Conservation (phyloP, 306 rosid species). For the Aeschynomene evenia region DNA sequence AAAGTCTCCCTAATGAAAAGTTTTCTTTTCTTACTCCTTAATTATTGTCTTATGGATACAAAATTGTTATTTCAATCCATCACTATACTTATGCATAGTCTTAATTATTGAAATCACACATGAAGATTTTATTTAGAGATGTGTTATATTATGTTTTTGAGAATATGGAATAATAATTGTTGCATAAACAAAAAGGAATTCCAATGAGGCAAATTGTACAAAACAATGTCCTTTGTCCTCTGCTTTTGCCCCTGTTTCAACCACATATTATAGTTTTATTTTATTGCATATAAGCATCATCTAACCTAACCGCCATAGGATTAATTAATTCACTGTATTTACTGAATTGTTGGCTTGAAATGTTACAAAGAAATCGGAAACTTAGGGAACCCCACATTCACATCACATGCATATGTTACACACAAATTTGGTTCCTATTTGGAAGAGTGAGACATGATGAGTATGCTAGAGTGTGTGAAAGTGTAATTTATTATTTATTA, state of each 20-base stretch:
- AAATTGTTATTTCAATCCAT: slow-evolving; percentile 15
- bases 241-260: slow-evolving; percentile 16
- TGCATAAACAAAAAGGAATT: slow-evolving; percentile 15
- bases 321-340: slow-evolving; percentile 29
- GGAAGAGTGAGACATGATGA: too few relatives aligned
- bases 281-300: too few relatives aligned
- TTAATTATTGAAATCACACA: slow-evolving; percentile 4
- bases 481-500: too few relatives aligned
- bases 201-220: slow-evolving; percentile 35
- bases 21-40: too few relatives aligned
- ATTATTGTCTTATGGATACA: too few relatives aligned
- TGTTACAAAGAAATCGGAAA: slow-evolving; percentile 28
- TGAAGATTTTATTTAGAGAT: neutral
- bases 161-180: slow-evolving; percentile 16
- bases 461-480: too few relatives aligned
- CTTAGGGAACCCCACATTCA: slow-evolving; percentile 39
- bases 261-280: slow-evolving; percentile 27
- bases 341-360: slow-evolving; percentile 30
- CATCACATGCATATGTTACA: too few relatives aligned
- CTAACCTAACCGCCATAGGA: slow-evolving; percentile 23
- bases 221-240: slow-evolving; percentile 31
- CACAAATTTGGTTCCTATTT: neutral
- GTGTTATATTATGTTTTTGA: slow-evolving; percentile 29
- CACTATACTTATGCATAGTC: slow-evolving; percentile 15
- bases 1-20: too few relatives aligned